Evolutionary conservation across 352 stramenopile species (phyloP).

Genomic region (Elongisporangium anandrum): DNA sequence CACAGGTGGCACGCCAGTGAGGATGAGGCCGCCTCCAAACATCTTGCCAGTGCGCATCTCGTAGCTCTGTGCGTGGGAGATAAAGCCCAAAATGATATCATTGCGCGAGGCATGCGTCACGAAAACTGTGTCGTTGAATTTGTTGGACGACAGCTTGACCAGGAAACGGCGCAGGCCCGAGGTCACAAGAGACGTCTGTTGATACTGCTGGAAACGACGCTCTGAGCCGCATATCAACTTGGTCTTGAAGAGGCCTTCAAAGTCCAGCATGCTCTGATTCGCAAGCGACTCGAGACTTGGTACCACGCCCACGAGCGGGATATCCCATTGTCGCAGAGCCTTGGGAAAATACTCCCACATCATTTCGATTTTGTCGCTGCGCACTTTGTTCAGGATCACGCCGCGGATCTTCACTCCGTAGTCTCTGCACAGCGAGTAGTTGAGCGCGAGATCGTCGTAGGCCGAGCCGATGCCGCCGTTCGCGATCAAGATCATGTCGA

Average conservation of each 20-base stretch:
- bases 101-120: conserved; percentile 87
- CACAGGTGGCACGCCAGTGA: conserved; percentile 73
- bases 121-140: conserved; percentile 82
- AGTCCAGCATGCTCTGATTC: conserved; percentile 85
- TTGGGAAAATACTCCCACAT: conserved; percentile 86
- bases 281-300: conserved; percentile 75
- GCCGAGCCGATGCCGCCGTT: conserved; percentile 95
- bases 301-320: conserved; percentile 82
- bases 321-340: conserved; percentile 69
- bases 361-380: conserved; percentile 76
- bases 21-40: conserved; percentile 86
- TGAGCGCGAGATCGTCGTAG: conserved; percentile 93
- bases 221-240: conserved; percentile 44
- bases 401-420: conserved; percentile 91
- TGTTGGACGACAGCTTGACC: conserved; percentile 65
- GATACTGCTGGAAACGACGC: conserved; percentile 76
- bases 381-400: conserved; percentile 97
- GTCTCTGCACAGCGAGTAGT: conserved; percentile 91
- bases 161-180: conserved; percentile 82
- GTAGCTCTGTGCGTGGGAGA: conserved; percentile 77
- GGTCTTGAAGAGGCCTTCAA: conserved; percentile 84
- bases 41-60: conserved; percentile 53
- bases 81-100: conserved; percentile 89
- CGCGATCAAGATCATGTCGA: conserved; percentile 93
- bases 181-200: conserved; percentile 77